Evolutionary conservation across 495 filamentous ascomycete species (phyloP).

Genomic region (Neurospora discreta): DNA sequence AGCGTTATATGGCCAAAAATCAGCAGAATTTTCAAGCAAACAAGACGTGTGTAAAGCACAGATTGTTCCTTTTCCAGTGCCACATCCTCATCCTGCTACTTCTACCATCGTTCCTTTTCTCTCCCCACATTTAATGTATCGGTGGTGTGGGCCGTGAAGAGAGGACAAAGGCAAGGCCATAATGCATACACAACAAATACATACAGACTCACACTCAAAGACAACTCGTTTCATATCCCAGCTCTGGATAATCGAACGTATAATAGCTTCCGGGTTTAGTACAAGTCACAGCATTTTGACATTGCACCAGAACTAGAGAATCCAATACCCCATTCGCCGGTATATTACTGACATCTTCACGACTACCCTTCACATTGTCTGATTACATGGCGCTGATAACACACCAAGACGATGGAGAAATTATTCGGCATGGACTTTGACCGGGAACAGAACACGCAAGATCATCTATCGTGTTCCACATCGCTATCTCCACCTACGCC

Average conservation of each 20-base stretch:
- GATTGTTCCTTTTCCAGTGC: not conserved
- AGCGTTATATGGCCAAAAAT: not conserved
- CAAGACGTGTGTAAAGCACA: not conserved
- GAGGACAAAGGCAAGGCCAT: not conserved
- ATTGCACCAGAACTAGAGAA: not conserved
- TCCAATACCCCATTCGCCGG: not conserved
- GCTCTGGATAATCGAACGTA: not conserved
- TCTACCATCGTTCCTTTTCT: not conserved
- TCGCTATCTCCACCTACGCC: not conserved
- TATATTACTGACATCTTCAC: not conserved
- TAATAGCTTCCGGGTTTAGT: not conserved
- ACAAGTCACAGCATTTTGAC: not conserved
- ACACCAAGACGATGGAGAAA: not conserved
- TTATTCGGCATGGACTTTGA: not conserved
- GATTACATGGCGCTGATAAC: not conserved
- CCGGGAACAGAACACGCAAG: too few species aligned
- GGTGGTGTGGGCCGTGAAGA: not conserved
- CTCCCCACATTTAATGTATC: not conserved
- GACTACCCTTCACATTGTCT: not conserved
- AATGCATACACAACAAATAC: not conserved
- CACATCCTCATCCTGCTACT: not conserved
- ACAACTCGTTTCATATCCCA: not conserved
- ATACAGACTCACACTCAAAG: not conserved
- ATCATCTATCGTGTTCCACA: not conserved
- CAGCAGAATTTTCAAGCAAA: not conserved